Conservation (phyloP, 352 stramenopile species). For the Phytophthora pistaciae region DNA sequence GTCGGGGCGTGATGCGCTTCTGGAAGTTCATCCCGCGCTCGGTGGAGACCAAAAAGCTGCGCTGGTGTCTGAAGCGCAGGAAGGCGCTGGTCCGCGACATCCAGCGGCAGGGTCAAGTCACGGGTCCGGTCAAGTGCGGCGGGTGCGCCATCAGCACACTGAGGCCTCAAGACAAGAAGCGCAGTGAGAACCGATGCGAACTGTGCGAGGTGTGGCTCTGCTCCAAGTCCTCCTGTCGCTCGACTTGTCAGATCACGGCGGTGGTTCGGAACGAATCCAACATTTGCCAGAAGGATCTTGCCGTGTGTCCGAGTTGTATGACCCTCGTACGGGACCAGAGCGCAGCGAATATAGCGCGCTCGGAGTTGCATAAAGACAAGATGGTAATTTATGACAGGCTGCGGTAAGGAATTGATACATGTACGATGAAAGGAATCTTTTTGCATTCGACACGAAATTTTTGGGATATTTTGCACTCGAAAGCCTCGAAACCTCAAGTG, state of each 20-base stretch:
- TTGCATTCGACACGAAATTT: not conserved
- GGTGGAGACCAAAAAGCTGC: constrained; percentile 39
- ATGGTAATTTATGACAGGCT: not conserved
- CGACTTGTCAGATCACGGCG: constrained; percentile 25
- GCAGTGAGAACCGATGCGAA: constrained; percentile 14
- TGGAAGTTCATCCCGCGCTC: constrained; percentile 45
- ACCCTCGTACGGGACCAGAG: constrained; percentile 15
- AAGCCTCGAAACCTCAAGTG: not conserved
- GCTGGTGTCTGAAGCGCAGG: constrained; percentile 33
- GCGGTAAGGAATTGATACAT: not conserved
- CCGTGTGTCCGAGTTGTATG: constrained; percentile 27
- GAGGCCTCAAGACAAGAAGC: constrained; percentile 10
- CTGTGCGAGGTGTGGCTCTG: constrained; percentile 34
- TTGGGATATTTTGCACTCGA: not conserved
- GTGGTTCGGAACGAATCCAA: constrained; percentile 14
- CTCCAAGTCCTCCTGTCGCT: constrained; percentile 28
- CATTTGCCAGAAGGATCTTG: constrained; percentile 20
- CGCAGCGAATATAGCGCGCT: constrained; percentile 22
- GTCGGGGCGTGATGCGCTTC: constrained; percentile 29
- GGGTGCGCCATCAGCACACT: constrained; percentile 14
- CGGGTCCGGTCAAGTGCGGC: constrained; percentile 24
- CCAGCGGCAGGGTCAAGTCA: constrained; percentile 13
- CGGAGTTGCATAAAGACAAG: constrained; percentile 9
- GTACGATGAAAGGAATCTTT: not conserved
- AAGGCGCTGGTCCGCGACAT: constrained; percentile 15